These are phyloP conservation scores for Pseudocercospora eumusae DNA, from an alignment of 2,329 filamentous ascomycete species.

Conservation along the genomic window DNA sequence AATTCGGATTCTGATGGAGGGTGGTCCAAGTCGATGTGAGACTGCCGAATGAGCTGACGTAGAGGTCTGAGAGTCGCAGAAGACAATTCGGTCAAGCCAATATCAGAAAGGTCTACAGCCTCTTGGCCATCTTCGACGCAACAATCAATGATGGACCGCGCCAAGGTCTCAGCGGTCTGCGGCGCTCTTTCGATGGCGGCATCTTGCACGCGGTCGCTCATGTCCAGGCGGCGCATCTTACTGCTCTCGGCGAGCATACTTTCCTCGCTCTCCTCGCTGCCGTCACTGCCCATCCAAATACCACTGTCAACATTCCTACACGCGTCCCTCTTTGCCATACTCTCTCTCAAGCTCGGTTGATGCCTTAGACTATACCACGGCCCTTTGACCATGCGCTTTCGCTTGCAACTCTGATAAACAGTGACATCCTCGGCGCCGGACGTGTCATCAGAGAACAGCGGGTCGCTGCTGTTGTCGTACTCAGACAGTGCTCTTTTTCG, in stretches of 20 bases:
- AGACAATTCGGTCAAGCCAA: constrained; percentile 57
- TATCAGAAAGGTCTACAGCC: constrained; percentile 60
- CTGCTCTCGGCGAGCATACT: constrained; percentile 6
- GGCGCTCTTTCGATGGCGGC: constrained; percentile 9
- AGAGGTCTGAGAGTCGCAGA: constrained; percentile 61
- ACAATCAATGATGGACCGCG: constrained; percentile 30
- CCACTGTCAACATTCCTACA: constrained; percentile 67
- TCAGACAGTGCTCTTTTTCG: constrained; percentile 40
- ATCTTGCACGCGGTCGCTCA: constrained; percentile 1
- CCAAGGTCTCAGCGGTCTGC: constrained; percentile 26
- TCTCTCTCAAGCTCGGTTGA: constrained; percentile 28
- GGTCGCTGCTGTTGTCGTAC: constrained; percentile 61
- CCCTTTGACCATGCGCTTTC: constrained; percentile 65
- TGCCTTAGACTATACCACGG: constrained; percentile 61
- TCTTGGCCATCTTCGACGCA: constrained; percentile 59
- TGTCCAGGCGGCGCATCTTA: constrained; percentile 9
- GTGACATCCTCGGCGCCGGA: constrained; percentile 59
- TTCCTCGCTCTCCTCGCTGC: constrained; percentile 36
- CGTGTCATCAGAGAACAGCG: constrained; percentile 69
- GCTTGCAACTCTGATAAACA: constrained; percentile 61
- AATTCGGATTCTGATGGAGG: constrained; percentile 59
- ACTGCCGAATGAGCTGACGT: constrained; percentile 40
- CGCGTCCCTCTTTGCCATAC: constrained; percentile 50
- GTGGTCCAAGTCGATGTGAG: constrained; percentile 32
- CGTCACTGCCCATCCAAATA: constrained; percentile 67